Evolutionary conservation across 2,329 filamentous ascomycete species (phyloP).

Genomic region (Fusarium drepaniforme): DNA sequence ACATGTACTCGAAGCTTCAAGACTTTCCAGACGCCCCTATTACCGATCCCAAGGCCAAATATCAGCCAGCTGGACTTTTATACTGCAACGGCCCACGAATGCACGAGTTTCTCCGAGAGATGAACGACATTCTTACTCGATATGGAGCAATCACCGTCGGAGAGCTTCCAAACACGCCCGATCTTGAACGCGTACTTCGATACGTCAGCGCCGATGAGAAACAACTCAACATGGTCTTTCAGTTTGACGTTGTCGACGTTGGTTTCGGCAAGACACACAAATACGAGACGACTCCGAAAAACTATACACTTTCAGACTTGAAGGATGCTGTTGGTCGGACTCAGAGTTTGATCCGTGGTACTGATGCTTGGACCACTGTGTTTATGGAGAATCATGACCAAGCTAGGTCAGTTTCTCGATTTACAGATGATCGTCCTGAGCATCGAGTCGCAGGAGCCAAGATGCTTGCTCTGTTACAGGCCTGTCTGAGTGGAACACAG

Average conservation of each 20-base stretch:
- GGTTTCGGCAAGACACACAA: slow-evolving; percentile 65
- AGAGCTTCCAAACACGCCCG: slow-evolving; percentile 74
- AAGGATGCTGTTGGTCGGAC: slow-evolving; percentile 62
- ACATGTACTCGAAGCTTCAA: slow-evolving; percentile 76
- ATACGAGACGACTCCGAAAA: slow-evolving; percentile 61
- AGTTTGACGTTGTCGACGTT: slow-evolving; percentile 73
- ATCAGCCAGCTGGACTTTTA: slow-evolving; percentile 66
- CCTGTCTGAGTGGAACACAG: slow-evolving; percentile 68
- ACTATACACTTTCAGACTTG: slow-evolving; percentile 61
- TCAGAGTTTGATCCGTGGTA: slow-evolving; percentile 64
- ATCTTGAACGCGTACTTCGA: slow-evolving; percentile 66
- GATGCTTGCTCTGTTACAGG: slow-evolving; percentile 68
- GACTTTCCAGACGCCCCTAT: slow-evolving; percentile 70
- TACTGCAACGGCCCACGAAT: slow-evolving; percentile 78
- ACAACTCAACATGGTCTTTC: slow-evolving; percentile 78
- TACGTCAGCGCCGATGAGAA: slow-evolving; percentile 70
- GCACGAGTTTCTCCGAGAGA: slow-evolving; percentile 75
- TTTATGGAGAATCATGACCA: slow-evolving; percentile 78
- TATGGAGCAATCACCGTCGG: slow-evolving; percentile 80
- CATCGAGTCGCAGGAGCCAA: slow-evolving; percentile 65
- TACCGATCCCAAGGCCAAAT: slow-evolving; percentile 57
- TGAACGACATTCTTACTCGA: slow-evolving; percentile 69
- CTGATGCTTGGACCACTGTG: slow-evolving; percentile 72
- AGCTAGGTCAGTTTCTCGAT: slow-evolving; percentile 68
- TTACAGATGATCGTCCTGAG: slow-evolving; percentile 61